A percentile compares a stretch with the other conserved stretches of the same genome.
These are phyloP conservation scores for Phytophthora chlamydospora DNA, from an alignment of 352 stramenopile genomes.

Conservation along the genomic window DNA sequence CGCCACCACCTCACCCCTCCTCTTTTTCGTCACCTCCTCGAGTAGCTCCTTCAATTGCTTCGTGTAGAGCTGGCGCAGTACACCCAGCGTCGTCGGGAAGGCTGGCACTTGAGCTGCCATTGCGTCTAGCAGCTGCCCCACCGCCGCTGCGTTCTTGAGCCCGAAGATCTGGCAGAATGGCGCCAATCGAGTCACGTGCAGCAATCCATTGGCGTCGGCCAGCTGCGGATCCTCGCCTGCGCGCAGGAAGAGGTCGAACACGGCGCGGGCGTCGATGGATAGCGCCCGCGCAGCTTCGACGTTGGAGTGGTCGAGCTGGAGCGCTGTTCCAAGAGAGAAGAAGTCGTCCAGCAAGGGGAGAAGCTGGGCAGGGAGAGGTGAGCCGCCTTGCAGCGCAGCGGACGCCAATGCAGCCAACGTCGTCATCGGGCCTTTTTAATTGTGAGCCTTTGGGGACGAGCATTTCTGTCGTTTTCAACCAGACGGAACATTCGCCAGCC, in stretches of 20 bases:
- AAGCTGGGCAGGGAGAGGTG: slow-evolving; percentile 2
- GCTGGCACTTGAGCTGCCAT: slow-evolving; percentile 21
- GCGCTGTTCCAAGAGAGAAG: slow-evolving; percentile 22
- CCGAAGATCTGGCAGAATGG: slow-evolving; percentile 71
- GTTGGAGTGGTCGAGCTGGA: slow-evolving; percentile 22
- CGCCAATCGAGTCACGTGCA: slow-evolving; percentile 62
- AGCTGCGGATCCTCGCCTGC: slow-evolving; percentile 3
- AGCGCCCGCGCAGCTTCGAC: slow-evolving; percentile 11
- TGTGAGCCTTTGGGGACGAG: too few relatives aligned
- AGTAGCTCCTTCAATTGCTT: slow-evolving; percentile 53
- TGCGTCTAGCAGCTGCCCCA: slow-evolving; percentile 36
- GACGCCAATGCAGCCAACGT: too few relatives aligned
- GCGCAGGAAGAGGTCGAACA: slow-evolving; percentile 53
- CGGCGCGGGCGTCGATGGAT: slow-evolving; percentile 14
- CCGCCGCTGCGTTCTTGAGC: slow-evolving; percentile 35
- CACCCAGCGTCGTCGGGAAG: slow-evolving; percentile 28
- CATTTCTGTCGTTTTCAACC: neutral
- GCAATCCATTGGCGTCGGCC: slow-evolving; percentile 12
- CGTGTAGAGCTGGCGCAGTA: slow-evolving; percentile 45
- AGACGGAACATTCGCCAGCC: neutral
- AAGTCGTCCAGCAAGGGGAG: slow-evolving; percentile 42
- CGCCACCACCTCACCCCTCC: slow-evolving; percentile 45
- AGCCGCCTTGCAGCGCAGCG: too few relatives aligned
- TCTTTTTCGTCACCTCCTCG: slow-evolving; percentile 20
- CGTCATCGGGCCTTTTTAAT: too few relatives aligned